Evolutionary conservation across 495 filamentous ascomycete species (phyloP).

Genomic region (Podospora comata): DNA sequence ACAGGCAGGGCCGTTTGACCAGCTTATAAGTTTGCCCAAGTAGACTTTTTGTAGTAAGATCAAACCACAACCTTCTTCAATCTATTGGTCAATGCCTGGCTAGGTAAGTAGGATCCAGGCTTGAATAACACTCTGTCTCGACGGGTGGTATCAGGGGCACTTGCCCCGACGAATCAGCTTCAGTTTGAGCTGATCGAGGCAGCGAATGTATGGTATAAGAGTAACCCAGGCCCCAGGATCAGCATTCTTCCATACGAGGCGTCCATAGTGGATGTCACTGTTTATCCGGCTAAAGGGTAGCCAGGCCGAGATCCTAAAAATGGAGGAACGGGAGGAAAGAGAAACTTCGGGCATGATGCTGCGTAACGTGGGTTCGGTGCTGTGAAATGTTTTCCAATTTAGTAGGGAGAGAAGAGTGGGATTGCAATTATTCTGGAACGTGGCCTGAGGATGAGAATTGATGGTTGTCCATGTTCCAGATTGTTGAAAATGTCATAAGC

Average conservation of each 20-base stretch:
- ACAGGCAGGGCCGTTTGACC: constrained; percentile 15
- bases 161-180: constrained; percentile 14
- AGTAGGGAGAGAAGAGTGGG: not conserved
- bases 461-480: not conserved
- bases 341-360: constrained; percentile 2
- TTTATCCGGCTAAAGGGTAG: constrained; percentile 25
- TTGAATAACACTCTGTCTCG: not conserved
- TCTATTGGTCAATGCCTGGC: constrained; percentile 28
- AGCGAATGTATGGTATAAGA: not conserved
- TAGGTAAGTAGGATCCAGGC: constrained; percentile 13
- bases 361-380: not conserved
- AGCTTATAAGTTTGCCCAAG: not conserved
- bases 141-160: constrained; percentile 11
- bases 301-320: constrained; percentile 12
- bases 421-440: not conserved
- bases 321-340: constrained; percentile 9
- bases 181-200: constrained; percentile 1
- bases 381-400: not conserved
- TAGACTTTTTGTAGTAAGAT: not conserved
- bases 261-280: constrained; percentile 12
- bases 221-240: constrained; percentile 20
- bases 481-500: not conserved
- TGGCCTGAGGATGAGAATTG: not conserved
- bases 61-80: not conserved
- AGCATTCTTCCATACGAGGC: constrained; percentile 30